Base-by-base conservation (phyloP, 441 rosid genomes). In the Francoa sonchifolia region DNA sequence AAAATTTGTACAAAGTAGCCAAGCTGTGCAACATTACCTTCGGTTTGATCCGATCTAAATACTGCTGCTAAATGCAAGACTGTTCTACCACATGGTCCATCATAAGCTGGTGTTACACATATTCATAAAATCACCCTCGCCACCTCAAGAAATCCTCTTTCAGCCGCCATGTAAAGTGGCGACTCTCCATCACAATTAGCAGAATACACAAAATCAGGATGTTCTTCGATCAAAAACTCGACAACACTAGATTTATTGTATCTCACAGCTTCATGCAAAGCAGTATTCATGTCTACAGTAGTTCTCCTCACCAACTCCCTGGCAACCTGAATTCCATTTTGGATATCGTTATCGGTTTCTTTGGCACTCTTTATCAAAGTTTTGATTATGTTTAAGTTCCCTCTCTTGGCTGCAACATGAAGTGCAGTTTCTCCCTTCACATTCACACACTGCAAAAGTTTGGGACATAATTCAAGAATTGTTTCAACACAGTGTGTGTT, bases 111-210 rank as follows among this genome's bases (percentile, higher is more conserved):
- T 28, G 48, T 29, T 6, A 1, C 5, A 21, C 22, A 39, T 3
- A 28, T 17, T n/a, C 2, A 3, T 15, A 39, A 39, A 3, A 39
- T 39, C 2, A 2, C 0, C 13, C 0, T 16, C 0, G 10, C 27
- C 14, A 39, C 1, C 14, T 0, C 0, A 11, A 2, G 9, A 8
- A 3, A 4, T 31, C 37, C 37, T n/a, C 19, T 0, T 13, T 19
- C 28, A 1, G 29, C 38, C 8, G 34, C 46, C 19, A 42, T 42
- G 22, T 25, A 26, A 42, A 42, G 34, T 10, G 31, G 46, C 15
- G 38, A 16, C 12, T 44, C 12, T 4, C 28, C 29, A 0, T 4
- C n/a, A 6, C 3, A 0, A 14, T 43, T 30, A 2, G 28, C 19
- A 19, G 18, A 19, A 44, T 44, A 13, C 7, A 38, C 6, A 44